These are phyloP conservation scores for Vigna unguiculata DNA, from an alignment of 306 rosid species.

Conservation along the genomic window DNA sequence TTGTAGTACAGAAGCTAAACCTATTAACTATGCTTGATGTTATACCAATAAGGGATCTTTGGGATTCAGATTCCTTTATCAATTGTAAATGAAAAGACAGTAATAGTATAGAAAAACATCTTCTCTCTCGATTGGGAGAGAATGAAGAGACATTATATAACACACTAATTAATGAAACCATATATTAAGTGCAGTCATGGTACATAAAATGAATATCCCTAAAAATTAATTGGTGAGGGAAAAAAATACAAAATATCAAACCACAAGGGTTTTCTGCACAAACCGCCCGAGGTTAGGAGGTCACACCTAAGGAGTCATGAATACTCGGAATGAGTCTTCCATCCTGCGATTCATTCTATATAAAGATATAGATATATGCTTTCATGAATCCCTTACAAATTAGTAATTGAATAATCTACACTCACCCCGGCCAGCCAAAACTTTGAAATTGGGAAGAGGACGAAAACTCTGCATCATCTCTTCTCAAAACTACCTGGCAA, in stretches of 20 bases:
- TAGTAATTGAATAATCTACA: slow-evolving; percentile 84
- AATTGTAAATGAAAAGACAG: no score
- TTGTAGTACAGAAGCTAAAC: no score
- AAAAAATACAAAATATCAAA: slow-evolving; percentile 52
- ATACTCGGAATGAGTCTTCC: slow-evolving; percentile 54
- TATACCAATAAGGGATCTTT: no score
- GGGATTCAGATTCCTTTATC: no score
- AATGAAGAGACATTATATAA: background rate
- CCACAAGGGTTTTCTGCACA: slow-evolving; percentile 81
- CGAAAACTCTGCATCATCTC: slow-evolving; percentile 53
- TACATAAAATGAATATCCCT: slow-evolving; percentile 47
- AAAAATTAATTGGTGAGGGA: slow-evolving; percentile 26
- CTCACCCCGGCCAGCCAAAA: slow-evolving; percentile 59
- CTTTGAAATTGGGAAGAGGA: slow-evolving; percentile 57
- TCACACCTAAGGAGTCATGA: slow-evolving; percentile 68
- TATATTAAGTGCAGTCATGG: slow-evolving; percentile 47
- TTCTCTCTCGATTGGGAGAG: slow-evolving; percentile 15
- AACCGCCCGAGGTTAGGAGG: slow-evolving; percentile 64
- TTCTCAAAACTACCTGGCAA: slow-evolving; percentile 49
- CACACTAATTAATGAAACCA: slow-evolving; percentile 46
- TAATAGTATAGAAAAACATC: background rate
- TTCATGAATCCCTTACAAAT: slow-evolving; percentile 64
- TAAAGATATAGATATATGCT: slow-evolving; percentile 43
- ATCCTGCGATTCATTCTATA: slow-evolving; percentile 54
- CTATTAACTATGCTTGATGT: no score